Evolutionary conservation across 2,329 filamentous ascomycete genomes (phyloP).

Genomic region (Metarhizium anisopliae): DNA sequence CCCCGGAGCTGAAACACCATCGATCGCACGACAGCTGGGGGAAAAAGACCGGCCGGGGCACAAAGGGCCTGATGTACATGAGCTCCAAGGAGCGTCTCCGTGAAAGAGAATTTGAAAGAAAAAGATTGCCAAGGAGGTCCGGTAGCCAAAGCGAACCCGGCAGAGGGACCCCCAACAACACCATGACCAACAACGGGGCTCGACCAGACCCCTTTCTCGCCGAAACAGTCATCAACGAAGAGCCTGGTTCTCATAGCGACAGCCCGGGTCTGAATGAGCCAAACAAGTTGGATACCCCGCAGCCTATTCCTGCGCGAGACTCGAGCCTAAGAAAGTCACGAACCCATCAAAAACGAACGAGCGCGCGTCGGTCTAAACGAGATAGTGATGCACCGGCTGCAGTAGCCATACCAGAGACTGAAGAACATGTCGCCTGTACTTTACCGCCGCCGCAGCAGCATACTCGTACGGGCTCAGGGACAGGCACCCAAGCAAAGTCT

Average conservation of each 20-base stretch:
- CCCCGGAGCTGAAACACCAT: conserved; percentile 41
- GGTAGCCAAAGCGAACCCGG: conserved; percentile 19
- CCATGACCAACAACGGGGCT: conserved; percentile 9
- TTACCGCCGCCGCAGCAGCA: not conserved
- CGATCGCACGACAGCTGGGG: conserved; percentile 55
- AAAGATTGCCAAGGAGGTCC: conserved; percentile 29
- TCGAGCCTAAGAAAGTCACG: conserved; percentile 57
- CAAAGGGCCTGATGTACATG: conserved; percentile 62
- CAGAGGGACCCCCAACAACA: conserved; percentile 21
- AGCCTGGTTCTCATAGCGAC: conserved; percentile 26
- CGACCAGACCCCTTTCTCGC: conserved; percentile 41
- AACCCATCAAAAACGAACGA: conserved; percentile 42
- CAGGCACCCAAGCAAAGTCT: conserved; percentile 6
- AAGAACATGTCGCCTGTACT: conserved; percentile 19
- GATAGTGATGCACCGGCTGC: conserved; percentile 29
- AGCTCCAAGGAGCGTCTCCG: conserved; percentile 59
- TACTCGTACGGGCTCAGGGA: conserved; percentile 3
- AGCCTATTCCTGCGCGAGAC: conserved; percentile 55
- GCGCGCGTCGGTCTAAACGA: conserved; percentile 39
- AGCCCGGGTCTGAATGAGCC: conserved; percentile 13
- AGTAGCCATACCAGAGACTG: conserved; percentile 35
- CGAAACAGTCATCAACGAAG: conserved; percentile 47
- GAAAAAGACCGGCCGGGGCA: conserved; percentile 41
- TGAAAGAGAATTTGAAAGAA: conserved; percentile 54
- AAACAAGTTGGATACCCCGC: conserved; percentile 27